Evolutionary conservation across 208 protist genomes (phyloP).

Genomic region (Leishmania amazonensis): DNA sequence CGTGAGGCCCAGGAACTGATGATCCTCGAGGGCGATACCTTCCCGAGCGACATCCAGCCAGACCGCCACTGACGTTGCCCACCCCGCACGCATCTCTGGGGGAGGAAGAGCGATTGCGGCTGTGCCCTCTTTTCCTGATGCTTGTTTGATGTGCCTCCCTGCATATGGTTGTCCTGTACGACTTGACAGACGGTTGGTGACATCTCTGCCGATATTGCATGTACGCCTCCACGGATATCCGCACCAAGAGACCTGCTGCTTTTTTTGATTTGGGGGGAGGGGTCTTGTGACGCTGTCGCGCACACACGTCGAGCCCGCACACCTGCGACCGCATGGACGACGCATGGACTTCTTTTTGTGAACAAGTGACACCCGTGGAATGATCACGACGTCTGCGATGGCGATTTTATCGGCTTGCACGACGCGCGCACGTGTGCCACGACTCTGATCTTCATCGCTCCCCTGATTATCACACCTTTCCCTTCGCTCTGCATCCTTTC

Average conservation of each 20-base stretch:
- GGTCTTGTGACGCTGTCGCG: not conserved
- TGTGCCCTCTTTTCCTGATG: not conserved
- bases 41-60: slow-evolving; percentile 75
- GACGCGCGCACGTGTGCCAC: not conserved
- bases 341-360: not conserved
- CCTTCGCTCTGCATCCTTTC: not conserved
- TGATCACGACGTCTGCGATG: not conserved
- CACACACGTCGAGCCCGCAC: not conserved
- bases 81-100: no score
- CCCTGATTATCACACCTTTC: not conserved
- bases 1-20: slow-evolving; percentile 90
- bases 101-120: not conserved
- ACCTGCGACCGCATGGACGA: not conserved
- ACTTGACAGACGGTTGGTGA: not conserved
- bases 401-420: not conserved
- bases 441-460: not conserved
- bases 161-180: not conserved
- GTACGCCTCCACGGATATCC: not conserved
- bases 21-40: slow-evolving; percentile 83
- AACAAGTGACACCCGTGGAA: not conserved
- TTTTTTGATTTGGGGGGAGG: not conserved
- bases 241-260: not conserved
- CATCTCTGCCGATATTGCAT: not conserved
- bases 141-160: not conserved
- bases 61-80: not conserved